These are phyloP conservation scores for Patellaria atrata DNA, from an alignment of 495 filamentous ascomycete species.

Conservation along the genomic window DNA sequence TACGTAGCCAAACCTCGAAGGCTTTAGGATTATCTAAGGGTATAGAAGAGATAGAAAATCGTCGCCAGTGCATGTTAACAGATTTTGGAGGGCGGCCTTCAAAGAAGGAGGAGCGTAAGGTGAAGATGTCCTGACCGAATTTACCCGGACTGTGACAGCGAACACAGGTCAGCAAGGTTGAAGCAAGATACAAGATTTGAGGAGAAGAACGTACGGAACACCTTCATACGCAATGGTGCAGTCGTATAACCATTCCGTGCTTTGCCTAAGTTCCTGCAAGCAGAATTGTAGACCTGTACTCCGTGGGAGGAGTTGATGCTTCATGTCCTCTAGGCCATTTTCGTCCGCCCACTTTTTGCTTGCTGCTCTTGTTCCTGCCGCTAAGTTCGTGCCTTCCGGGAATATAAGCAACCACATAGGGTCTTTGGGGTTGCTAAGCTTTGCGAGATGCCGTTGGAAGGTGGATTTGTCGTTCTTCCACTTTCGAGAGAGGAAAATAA, in stretches of 20 bases:
- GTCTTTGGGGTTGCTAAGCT: conserved; percentile 25
- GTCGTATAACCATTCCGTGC: conserved; percentile 30
- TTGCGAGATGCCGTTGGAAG: conserved; percentile 23
- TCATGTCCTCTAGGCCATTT: conserved; percentile 28
- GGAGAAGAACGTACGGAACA: conserved; percentile 19
- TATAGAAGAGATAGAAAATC: conserved; percentile 26
- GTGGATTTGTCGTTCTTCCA: conserved; percentile 26
- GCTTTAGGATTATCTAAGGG: conserved; percentile 25
- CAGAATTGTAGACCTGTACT: conserved; percentile 29
- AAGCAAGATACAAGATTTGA: neutral
- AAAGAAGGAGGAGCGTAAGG: conserved; percentile 28
- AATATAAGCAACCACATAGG: conserved; percentile 33
- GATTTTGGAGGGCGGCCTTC: conserved; percentile 31
- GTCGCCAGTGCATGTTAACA: conserved; percentile 32
- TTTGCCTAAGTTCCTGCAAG: conserved; percentile 24
- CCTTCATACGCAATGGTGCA: conserved; percentile 32
- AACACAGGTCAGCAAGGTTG: neutral
- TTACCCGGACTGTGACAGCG: conserved; percentile 12
- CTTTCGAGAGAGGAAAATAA: conserved; percentile 29
- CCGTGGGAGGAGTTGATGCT: conserved; percentile 29
- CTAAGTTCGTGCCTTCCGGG: conserved; percentile 31
- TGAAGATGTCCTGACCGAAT: conserved; percentile 32
- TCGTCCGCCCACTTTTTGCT: conserved; percentile 28
- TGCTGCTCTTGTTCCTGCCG: conserved; percentile 21
- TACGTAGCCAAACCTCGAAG: conserved; percentile 28